Conservation (phyloP, 208 protist species). For the Zelonia costaricensis region DNA sequence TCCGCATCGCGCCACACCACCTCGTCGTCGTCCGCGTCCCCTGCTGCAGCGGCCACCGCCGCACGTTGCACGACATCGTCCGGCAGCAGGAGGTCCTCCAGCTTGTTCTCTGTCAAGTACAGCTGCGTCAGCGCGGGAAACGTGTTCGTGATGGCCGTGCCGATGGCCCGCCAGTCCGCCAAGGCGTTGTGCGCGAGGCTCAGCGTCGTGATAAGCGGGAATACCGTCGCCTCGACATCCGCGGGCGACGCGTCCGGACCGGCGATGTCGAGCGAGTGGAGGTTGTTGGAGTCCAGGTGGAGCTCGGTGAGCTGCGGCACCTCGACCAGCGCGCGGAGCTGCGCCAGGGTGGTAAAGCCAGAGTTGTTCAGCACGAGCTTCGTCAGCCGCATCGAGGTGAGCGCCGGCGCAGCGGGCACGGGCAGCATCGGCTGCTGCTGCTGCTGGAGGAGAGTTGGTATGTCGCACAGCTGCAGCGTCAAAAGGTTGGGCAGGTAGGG, state of each 20-base stretch:
- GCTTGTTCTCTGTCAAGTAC: constrained; percentile 70
- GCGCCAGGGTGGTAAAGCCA: constrained; percentile 54
- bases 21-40: not conserved
- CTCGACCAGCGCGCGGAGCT: constrained; percentile 56
- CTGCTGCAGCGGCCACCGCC: not conserved
- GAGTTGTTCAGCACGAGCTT: constrained; percentile 85
- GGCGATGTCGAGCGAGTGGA: constrained; percentile 38
- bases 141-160: constrained; percentile 28
- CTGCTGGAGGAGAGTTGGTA: constrained; percentile 43
- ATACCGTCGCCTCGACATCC: constrained; percentile 17
- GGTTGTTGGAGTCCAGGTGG: constrained; percentile 77
- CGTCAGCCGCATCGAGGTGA: constrained; percentile 42
- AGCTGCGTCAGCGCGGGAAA: constrained; percentile 70
- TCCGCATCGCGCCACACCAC: constrained; percentile 2
- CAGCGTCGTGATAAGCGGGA: constrained; percentile 64
- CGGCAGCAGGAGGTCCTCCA: constrained; percentile 47
- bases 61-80: constrained; percentile 16
- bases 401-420: not conserved
- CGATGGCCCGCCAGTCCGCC: constrained; percentile 58
- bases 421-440: too few species aligned
- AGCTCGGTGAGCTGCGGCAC: constrained; percentile 64
- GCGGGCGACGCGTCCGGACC: not conserved
- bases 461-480: constrained; percentile 75
- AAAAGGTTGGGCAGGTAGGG: constrained; percentile 54
- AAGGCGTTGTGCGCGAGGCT: constrained; percentile 81